Evolutionary conservation across 305 asterid species (phyloP).

Genomic region (Stenogyne calaminthoides): DNA sequence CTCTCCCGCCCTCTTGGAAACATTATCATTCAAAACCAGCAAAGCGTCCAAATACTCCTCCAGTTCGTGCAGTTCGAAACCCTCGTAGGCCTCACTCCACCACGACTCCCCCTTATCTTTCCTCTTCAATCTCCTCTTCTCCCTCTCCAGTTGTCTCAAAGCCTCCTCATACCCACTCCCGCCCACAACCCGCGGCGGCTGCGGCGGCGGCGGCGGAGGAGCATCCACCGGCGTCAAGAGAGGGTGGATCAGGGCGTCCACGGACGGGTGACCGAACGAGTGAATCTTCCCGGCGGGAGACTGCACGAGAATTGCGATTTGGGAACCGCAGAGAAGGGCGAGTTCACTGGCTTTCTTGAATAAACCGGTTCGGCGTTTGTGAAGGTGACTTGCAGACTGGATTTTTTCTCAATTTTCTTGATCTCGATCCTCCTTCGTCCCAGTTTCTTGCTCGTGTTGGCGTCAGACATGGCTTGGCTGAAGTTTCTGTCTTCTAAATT

Average conservation of each 20-base stretch:
- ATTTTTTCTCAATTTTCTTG: slow-evolving; percentile 31
- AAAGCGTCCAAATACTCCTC: slow-evolving; percentile 30
- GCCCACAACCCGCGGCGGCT: too few species aligned
- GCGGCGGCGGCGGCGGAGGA: too few species aligned
- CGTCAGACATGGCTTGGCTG: too few species aligned
- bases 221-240: neutral
- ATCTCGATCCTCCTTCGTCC: slow-evolving; percentile 43
- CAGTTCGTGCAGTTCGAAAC: slow-evolving; percentile 34
- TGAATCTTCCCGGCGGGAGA: slow-evolving; percentile 34
- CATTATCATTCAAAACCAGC: too few species aligned
- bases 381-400: slow-evolving; percentile 35
- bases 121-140: slow-evolving; percentile 5
- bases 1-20: too few species aligned
- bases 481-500: too few species aligned
- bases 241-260: slow-evolving; percentile 25
- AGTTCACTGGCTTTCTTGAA: slow-evolving; percentile 49
- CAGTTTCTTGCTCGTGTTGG: slow-evolving; percentile 29
- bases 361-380: slow-evolving; percentile 37
- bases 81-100: slow-evolving; percentile 14
- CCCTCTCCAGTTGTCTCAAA: slow-evolving; percentile 11
- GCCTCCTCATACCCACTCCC: slow-evolving; percentile 19
- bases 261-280: slow-evolving; percentile 42
- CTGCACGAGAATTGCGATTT: too few species aligned
- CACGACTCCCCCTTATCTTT: slow-evolving; percentile 24
- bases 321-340: slow-evolving; percentile 38